Evolutionary conservation across 176 grass and related monocot genomes (phyloP).

Genomic region (Ensete glaucum): DNA sequence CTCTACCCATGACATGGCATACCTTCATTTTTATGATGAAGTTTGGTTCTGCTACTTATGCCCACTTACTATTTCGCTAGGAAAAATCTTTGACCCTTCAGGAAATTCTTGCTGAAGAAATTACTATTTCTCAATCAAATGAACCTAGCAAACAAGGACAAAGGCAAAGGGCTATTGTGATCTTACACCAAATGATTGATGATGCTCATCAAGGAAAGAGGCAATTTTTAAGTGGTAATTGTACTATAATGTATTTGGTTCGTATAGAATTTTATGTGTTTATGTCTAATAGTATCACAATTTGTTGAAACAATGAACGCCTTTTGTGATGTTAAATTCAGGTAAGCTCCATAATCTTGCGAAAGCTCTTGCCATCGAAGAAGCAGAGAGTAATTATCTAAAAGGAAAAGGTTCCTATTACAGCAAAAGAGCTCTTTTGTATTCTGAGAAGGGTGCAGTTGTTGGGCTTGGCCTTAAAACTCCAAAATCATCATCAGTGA

Average conservation of each 20-base stretch:
- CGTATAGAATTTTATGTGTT: not conserved
- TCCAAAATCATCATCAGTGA: constrained; percentile 34
- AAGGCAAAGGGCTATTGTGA: constrained; percentile 87
- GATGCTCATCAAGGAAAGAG: constrained; percentile 92
- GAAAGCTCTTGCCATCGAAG: constrained; percentile 80
- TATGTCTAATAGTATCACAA: not conserved
- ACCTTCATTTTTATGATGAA: not conserved
- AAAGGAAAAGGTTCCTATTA: constrained; percentile 37
- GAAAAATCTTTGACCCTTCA: constrained; percentile 59
- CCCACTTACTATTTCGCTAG: constrained; percentile 34
- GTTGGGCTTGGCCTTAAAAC: constrained; percentile 73
- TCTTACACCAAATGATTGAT: constrained; percentile 95
- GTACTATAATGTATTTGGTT: not conserved
- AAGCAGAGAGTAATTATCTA: constrained; percentile 43
- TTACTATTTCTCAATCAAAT: constrained; percentile 41
- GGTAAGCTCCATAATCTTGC: constrained; percentile 99
- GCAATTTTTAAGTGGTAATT: constrained; percentile 86
- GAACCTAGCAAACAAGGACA: constrained; percentile 76
- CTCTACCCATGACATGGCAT: too few species aligned
- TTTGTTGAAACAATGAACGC: not conserved
- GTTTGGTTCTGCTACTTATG: not conserved
- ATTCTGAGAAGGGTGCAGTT: constrained; percentile 55
- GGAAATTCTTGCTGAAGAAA: constrained; percentile 45
- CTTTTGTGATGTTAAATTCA: constrained; percentile 28
- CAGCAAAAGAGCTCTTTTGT: constrained; percentile 50